A percentile compares a stretch with the other conserved stretches of the same genome.
Conservation (phyloP, 441 rosid genomes). For the Gossypium gossypioides region DNA sequence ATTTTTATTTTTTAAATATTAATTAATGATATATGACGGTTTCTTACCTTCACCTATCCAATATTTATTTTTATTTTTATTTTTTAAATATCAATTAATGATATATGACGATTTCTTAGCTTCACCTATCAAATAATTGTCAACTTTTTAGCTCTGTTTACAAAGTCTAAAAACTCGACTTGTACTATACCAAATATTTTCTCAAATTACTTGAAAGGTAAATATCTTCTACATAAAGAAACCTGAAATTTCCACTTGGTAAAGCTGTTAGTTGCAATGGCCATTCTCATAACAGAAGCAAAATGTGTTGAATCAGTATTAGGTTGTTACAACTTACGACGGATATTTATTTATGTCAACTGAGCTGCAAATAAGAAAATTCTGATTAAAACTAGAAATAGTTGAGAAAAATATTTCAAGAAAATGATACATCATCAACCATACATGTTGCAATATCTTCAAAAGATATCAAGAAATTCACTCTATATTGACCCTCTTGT, state of each 20-base stretch:
- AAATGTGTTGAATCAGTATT: neutral
- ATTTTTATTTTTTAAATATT: no score
- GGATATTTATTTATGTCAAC: neutral
- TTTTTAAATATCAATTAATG: no score
- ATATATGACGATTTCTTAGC: no score
- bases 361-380: neutral
- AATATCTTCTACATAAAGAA: neutral
- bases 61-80: no score
- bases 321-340: neutral
- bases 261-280: neutral
- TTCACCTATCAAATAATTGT: neutral
- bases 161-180: neutral
- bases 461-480: neutral
- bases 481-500: neutral
- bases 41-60: neutral
- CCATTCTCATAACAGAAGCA: neutral
- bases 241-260: neutral
- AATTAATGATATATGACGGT: neutral
- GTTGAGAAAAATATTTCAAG: neutral
- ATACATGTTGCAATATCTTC: neutral
- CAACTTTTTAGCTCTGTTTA: neutral
- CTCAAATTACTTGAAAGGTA: conserved; percentile 1
- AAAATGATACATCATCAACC: neutral
- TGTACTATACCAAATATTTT: neutral
- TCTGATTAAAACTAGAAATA: neutral